phyloP scores from a whole-genome alignment of 371 early-diverging fungal species.

The Mortierella polycephala region DNA sequence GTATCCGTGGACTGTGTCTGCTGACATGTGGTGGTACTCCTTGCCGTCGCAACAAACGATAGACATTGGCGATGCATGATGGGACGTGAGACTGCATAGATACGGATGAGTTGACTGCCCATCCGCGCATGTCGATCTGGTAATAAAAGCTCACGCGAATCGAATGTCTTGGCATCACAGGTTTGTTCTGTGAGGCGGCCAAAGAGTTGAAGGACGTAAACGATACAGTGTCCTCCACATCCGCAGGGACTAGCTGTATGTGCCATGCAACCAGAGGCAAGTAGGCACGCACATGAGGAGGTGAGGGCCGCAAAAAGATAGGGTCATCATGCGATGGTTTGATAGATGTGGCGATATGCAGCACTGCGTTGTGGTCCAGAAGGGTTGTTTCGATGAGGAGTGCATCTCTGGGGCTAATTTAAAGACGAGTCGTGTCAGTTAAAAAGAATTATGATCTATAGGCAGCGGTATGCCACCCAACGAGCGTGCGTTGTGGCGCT shows the following conservation, averaged over 20 bases:
- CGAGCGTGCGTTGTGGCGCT: too few species aligned
- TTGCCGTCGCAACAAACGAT: slow-evolving; percentile 41
- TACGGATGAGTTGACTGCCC: slow-evolving; percentile 54
- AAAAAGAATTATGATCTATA: too few species aligned
- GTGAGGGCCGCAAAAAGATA: slow-evolving; percentile 53
- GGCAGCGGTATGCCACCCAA: too few species aligned
- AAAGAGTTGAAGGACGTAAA: slow-evolving; percentile 52
- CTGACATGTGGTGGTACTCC: slow-evolving; percentile 55
- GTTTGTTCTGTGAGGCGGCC: slow-evolving; percentile 44
- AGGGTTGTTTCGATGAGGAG: slow-evolving; percentile 55
- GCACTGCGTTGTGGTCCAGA: slow-evolving; percentile 53
- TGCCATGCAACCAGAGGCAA: slow-evolving; percentile 54
- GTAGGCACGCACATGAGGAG: slow-evolving; percentile 54
- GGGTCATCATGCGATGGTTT: slow-evolving; percentile 54
- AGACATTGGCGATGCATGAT: slow-evolving; percentile 52
- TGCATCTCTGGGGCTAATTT: slow-evolving; percentile 48
- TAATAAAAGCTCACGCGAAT: slow-evolving; percentile 56
- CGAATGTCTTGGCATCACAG: slow-evolving; percentile 53
- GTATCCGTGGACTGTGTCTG: slow-evolving; percentile 49
- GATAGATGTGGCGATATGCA: slow-evolving; percentile 56
- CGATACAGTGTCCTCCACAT: slow-evolving; percentile 47
- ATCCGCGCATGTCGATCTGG: slow-evolving; percentile 54
- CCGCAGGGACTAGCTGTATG: slow-evolving; percentile 52
- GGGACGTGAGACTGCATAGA: slow-evolving; percentile 55
- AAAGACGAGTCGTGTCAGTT: too few species aligned